Percentiles rank a stretch among this genome's conserved stretches.
phyloP scores from a whole-genome alignment of 768 basidiomycete species.

The Mycena maculata region DNA sequence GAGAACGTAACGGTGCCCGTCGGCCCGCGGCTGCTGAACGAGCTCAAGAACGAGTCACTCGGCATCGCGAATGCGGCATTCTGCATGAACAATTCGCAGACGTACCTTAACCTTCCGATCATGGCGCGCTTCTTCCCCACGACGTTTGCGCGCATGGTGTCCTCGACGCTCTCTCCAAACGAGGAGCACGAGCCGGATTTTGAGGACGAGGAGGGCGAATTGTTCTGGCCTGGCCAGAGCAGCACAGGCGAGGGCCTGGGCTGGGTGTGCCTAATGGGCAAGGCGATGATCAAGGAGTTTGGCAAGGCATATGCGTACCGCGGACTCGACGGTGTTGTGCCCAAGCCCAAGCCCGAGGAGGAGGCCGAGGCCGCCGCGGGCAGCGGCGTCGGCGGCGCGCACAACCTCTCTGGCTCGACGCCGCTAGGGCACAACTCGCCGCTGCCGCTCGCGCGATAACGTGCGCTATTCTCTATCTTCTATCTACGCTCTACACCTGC shows the following conservation, averaged over 20 bases:
- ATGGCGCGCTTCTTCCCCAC: conserved; percentile 78
- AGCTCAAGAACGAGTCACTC: conserved; percentile 55
- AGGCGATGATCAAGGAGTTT: conserved; percentile 87
- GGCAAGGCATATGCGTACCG: conserved; percentile 80
- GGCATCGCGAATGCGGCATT: conserved; percentile 55
- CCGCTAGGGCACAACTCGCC: conserved; percentile 31
- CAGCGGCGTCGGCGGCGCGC: background rate
- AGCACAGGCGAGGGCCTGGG: conserved; percentile 82
- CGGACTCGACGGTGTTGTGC: conserved; percentile 78
- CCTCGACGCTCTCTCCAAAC: conserved; percentile 66
- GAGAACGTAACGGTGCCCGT: conserved; percentile 57
- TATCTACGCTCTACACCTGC: background rate
- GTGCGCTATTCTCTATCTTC: background rate
- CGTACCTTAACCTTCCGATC: conserved; percentile 71
- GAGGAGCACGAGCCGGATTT: conserved; percentile 87
- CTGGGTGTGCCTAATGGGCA: conserved; percentile 90
- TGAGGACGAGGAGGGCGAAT: conserved; percentile 86
- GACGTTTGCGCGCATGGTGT: conserved; percentile 80
- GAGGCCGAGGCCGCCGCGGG: conserved; percentile 25
- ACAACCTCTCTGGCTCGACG: conserved; percentile 28
- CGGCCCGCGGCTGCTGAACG: conserved; percentile 53
- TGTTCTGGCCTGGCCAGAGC: conserved; percentile 86
- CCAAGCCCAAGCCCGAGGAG: conserved; percentile 64
- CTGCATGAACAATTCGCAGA: conserved; percentile 63
- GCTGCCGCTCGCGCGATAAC: conserved; percentile 29